A percentile compares a stretch with the other conserved stretches of the same genome.
Conservation (phyloP, 2,329 filamentous ascomycete genomes). For the Aureobasidium sp. region DNA sequence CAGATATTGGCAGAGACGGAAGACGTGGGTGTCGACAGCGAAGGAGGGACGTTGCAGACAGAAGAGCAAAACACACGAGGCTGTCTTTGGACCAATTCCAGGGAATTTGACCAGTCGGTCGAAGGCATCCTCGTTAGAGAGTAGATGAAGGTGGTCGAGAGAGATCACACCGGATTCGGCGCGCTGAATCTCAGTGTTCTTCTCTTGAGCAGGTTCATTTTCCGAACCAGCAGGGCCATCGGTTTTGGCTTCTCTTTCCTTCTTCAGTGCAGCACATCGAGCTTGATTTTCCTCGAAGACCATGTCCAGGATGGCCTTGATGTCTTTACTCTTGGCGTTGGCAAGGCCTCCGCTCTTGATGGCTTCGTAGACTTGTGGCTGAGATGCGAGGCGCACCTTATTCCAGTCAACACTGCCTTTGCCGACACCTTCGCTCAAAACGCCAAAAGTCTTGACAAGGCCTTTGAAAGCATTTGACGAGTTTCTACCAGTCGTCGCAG, state of each 20-base stretch:
- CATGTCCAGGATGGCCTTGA: constrained; percentile 66
- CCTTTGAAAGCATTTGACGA: constrained; percentile 61
- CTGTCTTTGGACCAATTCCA: constrained; percentile 60
- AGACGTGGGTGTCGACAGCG: constrained; percentile 61
- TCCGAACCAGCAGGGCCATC: constrained; percentile 32
- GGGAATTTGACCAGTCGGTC: constrained; percentile 51
- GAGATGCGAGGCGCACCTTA: constrained; percentile 53
- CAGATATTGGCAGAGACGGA: constrained; percentile 55
- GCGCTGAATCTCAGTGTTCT: constrained; percentile 51
- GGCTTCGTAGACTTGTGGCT: constrained; percentile 57
- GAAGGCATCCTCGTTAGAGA: constrained; percentile 52
- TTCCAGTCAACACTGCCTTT: constrained; percentile 72
- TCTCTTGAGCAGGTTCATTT: constrained; percentile 44
- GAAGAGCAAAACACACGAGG: constrained; percentile 58
- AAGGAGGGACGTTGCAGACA: constrained; percentile 58
- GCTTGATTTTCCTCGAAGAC: constrained; percentile 62
- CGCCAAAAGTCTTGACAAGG: constrained; percentile 58
- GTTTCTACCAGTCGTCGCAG: constrained; percentile 53
- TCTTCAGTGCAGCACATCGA: constrained; percentile 46
- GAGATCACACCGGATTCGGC: constrained; percentile 56
- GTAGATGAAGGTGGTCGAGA: constrained; percentile 53
- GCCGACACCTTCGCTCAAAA: constrained; percentile 55
- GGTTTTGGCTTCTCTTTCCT: constrained; percentile 24
- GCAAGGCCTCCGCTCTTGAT: constrained; percentile 67
- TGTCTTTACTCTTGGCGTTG: constrained; percentile 62